Base-by-base conservation (phyloP, 2,329 filamentous ascomycete genomes). In the Microcera coccophila region DNA sequence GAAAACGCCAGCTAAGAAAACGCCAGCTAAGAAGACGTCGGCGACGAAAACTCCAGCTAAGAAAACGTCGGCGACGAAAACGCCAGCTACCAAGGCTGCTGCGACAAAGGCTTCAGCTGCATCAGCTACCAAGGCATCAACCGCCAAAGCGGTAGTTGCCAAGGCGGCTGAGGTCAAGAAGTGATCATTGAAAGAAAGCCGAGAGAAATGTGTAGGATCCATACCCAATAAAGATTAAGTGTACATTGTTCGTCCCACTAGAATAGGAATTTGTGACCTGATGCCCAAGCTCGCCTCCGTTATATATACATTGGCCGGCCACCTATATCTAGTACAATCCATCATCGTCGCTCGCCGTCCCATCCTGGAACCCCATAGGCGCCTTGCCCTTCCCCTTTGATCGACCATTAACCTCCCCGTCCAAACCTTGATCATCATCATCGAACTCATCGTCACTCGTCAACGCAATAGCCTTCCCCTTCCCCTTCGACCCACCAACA, bases 381-480 rank as follows among this genome's bases (percentile, higher is more conserved):
- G 70, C 77, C 55, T 79, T 82, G 1, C 72, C 78, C 60, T 81
- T 82, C 7, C 75, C 75, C 54, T 79, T 78, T n/a, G 58, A 50
- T 48, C 52, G 51, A 18, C 62, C 62, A 39, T 63, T 62, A 11
- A 57, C 53, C 5, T 56, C 57, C n/a, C 59, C 63, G 39, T 59
- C 55, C 26, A 54, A 60, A 38, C 62, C 59, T 14, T 58, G 55
- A 3, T 62, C 62, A 31, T 64, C 64, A 18, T 63, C 64, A 4
- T 62, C 62, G 21, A 60, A 61, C 20, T 64, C 65, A 32, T 63
- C 47, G 33, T 60, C 64, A 18, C 58, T 65, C 15, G 54, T 59
- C 33, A 54, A 51, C 19, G 56, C 66, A 47, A 56, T 62, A 40
- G 49, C 63, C 33, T 65, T 67, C 1, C 67, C 70, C 36, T 64